Evolutionary conservation across 2,329 filamentous ascomycete genomes (phyloP).

Genomic region (Chalaropsis thielavioides): DNA sequence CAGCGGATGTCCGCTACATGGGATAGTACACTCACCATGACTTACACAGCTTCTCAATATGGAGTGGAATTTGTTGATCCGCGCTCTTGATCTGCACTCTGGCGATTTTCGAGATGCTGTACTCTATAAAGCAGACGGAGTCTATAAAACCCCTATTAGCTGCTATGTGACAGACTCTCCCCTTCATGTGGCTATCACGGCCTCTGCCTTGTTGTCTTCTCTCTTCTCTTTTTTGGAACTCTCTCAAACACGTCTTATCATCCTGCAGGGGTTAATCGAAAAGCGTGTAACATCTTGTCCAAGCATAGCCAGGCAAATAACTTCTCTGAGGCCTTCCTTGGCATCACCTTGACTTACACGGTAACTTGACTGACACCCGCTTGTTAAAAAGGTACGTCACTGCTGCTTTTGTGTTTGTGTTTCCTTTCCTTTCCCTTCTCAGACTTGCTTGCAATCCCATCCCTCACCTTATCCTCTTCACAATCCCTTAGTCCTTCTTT

Average conservation of each 20-base stretch:
- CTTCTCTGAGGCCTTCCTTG: neutral
- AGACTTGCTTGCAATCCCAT: neutral
- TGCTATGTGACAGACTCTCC: neutral
- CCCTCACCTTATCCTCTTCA: neutral
- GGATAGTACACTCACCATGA: neutral
- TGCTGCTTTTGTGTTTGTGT: neutral
- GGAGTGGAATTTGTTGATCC: neutral
- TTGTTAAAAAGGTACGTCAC: neutral
- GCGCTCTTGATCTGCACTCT: neutral
- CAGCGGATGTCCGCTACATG: too few species aligned
- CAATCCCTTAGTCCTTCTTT: neutral
- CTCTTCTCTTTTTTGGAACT: neutral
- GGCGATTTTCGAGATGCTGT: neutral
- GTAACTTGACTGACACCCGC: neutral
- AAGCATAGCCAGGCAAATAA: neutral
- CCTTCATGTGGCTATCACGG: neutral
- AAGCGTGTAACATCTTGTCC: neutral
- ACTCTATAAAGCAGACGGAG: neutral
- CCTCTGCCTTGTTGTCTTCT: neutral
- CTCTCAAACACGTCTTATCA: neutral
- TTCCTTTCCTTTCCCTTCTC: neutral
- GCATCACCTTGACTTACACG: neutral
- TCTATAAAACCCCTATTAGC: neutral
- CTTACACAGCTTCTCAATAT: neutral
- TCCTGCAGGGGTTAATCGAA: neutral